Evolutionary conservation across 495 filamentous ascomycete genomes (phyloP).

Genomic region (Aspergillus cavernicola): DNA sequence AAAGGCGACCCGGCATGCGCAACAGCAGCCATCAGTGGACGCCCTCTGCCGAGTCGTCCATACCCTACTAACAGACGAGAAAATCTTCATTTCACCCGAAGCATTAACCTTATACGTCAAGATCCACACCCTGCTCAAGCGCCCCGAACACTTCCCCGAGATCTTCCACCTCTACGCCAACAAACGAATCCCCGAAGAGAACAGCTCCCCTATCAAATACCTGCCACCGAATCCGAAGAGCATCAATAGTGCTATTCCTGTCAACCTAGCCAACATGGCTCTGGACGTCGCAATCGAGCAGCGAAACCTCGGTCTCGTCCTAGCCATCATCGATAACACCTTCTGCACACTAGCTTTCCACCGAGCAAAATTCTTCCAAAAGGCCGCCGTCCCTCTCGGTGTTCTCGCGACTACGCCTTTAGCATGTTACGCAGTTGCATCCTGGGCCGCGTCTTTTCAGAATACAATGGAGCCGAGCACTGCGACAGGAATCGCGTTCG

Average conservation of each 20-base stretch:
- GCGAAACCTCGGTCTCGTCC: constrained; percentile 68
- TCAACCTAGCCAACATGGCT: constrained; percentile 61
- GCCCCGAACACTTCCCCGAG: constrained; percentile 68
- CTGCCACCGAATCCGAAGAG: constrained; percentile 60
- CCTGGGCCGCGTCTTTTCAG: constrained; percentile 53
- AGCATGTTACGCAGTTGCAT: constrained; percentile 65
- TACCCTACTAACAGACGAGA: constrained; percentile 64
- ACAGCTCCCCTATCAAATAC: constrained; percentile 56
- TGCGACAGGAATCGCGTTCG: constrained; percentile 75
- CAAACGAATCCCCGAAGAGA: constrained; percentile 69
- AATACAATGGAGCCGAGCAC: constrained; percentile 64
- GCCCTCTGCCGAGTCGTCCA: constrained; percentile 55
- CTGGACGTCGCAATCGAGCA: constrained; percentile 71
- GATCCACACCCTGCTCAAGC: constrained; percentile 66
- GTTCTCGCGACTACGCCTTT: constrained; percentile 58
- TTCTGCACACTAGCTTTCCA: constrained; percentile 71
- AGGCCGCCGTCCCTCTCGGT: constrained; percentile 47
- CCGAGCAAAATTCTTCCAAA: constrained; percentile 58
- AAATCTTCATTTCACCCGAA: constrained; percentile 74
- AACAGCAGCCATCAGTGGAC: constrained; percentile 31
- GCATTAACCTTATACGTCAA: constrained; percentile 67
- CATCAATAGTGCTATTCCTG: constrained; percentile 66
- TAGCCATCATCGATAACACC: constrained; percentile 75
- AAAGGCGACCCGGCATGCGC: constrained; percentile 16
- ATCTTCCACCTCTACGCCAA: constrained; percentile 78